Evolutionary conservation across 345 rosid species (phyloP).

Genomic region (Sonneratia alba): DNA sequence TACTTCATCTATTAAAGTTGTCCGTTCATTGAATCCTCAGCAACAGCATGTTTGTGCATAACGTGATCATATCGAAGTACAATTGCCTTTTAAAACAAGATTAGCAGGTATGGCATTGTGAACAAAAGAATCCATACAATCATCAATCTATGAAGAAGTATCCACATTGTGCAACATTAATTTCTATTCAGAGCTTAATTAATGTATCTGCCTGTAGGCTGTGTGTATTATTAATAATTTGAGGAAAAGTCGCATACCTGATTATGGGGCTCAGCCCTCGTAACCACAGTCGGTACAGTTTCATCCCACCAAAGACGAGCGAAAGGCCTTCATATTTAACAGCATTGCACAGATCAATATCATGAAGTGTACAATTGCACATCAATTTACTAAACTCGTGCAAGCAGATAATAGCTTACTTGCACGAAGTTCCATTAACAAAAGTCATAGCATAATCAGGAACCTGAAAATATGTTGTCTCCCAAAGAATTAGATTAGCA

Average conservation of each 20-base stretch:
- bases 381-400: neutral
- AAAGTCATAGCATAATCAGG: conserved; percentile 48
- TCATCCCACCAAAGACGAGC: conserved; percentile 91
- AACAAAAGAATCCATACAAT: no score
- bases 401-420: conserved; percentile 17
- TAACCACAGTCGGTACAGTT: conserved; percentile 71
- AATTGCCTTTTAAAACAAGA: no score
- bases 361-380: neutral
- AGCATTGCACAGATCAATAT: neutral
- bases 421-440: conserved; percentile 29
- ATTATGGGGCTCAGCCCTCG: conserved; percentile 70
- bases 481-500: neutral
- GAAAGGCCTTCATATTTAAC: conserved; percentile 40
- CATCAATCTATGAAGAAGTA: no score
- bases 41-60: no score
- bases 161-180: no score
- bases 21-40: no score
- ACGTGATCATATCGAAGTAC: no score
- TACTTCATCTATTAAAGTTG: neutral
- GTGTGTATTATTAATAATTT: no score
- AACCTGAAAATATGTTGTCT: conserved; percentile 16
- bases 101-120: no score
- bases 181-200: no score
- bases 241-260: conserved; percentile 28
- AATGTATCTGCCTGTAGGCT: no score